phyloP scores from a whole-genome alignment of 1,139 yeast species.

The Waltiozyma sp. region DNA sequence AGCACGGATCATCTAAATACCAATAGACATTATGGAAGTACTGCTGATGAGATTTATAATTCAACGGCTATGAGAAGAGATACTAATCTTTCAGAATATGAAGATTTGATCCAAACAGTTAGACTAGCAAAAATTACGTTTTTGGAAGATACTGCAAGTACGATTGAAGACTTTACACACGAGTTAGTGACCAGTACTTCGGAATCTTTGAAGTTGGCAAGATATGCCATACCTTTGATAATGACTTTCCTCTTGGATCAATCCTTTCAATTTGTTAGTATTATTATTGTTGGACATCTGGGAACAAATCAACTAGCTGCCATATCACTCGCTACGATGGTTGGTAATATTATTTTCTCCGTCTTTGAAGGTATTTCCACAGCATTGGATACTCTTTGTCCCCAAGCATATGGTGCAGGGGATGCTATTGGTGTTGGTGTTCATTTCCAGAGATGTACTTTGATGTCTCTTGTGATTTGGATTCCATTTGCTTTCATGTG shows the following conservation, averaged over 20 bases:
- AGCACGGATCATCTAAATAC: conserved; percentile 9
- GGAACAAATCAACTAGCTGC: conserved; percentile 41
- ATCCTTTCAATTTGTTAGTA: conserved; percentile 57
- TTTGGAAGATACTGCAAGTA: conserved; percentile 13
- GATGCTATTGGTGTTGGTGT: conserved; percentile 27
- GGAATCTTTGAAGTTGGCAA: conserved; percentile 38
- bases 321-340: conserved; percentile 37
- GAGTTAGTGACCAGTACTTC: conserved; percentile 33
- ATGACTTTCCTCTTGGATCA: conserved; percentile 64
- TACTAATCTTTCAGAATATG: conserved; percentile 11
- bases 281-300: conserved; percentile 66
- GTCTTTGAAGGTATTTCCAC: conserved; percentile 47
- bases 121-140: conserved; percentile 7
- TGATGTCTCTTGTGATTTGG: conserved; percentile 25
- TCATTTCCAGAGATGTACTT: conserved; percentile 32
- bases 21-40: conserved; percentile 25
- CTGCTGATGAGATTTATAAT: conserved; percentile 19
- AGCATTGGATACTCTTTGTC: conserved; percentile 40
- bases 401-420: conserved; percentile 39
- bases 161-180: conserved; percentile 29
- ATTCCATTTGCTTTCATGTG: conserved; percentile 28
- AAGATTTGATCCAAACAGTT: conserved; percentile 23
- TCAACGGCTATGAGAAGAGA: conserved; percentile 18
- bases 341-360: conserved; percentile 38
- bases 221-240: conserved; percentile 54